Evolutionary conservation across 805 yeast genomes (phyloP).

Genomic region (Candida odintsovae): DNA sequence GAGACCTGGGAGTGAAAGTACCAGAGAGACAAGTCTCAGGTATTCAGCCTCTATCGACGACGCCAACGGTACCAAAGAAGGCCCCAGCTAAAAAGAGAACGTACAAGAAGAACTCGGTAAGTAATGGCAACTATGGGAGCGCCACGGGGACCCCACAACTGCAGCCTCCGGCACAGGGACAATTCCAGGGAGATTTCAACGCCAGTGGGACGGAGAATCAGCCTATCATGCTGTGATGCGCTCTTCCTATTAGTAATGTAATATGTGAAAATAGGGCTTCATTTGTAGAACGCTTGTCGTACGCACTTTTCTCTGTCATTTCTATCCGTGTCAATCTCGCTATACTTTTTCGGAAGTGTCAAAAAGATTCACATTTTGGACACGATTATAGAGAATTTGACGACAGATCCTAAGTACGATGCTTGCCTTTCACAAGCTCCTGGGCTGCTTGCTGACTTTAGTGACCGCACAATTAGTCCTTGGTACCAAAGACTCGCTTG

Average conservation of each 20-base stretch:
- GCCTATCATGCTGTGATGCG: slow-evolving; percentile 18
- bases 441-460: not conserved
- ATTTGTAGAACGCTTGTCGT: too few species aligned
- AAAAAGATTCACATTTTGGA: not conserved
- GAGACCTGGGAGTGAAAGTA: slow-evolving; percentile 43
- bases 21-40: slow-evolving; percentile 66
- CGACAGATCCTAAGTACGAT: not conserved
- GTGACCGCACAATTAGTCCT: not conserved
- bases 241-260: not conserved
- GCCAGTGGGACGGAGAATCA: slow-evolving; percentile 17
- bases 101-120: slow-evolving; percentile 15
- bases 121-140: not conserved
- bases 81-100: slow-evolving; percentile 17
- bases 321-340: not conserved
- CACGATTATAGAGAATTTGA: not conserved
- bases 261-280: not conserved
- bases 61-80: slow-evolving; percentile 8
- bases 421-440: not conserved
- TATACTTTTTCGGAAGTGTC: not conserved
- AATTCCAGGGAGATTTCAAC: slow-evolving; percentile 6
- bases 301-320: not conserved
- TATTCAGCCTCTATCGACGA: slow-evolving; percentile 41
- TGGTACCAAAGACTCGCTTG: slow-evolving; percentile 2
- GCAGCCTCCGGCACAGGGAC: not conserved
- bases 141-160: not conserved